Evolutionary conservation across 805 yeast genomes (phyloP), one percentile per base, ranked within the genome.

Genomic region (Candida verbasci): DNA sequence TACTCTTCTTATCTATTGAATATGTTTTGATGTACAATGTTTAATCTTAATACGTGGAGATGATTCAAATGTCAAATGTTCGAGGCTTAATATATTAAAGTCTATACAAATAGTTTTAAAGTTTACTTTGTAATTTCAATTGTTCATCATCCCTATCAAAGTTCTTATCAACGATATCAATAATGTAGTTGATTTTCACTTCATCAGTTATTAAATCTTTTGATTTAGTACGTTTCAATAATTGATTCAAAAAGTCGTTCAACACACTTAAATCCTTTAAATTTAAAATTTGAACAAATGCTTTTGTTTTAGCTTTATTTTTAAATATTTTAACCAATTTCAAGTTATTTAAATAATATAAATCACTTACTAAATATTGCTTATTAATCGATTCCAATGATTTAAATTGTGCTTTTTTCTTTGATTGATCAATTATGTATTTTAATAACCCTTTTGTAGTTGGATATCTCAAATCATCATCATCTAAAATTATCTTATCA

Each of bases 231-330:
- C 30, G 30, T 6, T 31, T 35, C 8, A 53, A 34, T n/a, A 58
- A 37, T 18, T 44, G 42, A 12, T 40, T 35, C 42, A 60, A 46
- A 34, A 62, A 63, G 21, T 36, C 38, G 20, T 40, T 36, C 17
- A 60, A 43, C 11, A 55, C 39, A 6, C 41, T 37, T 32, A 67
- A 49, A 45, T 65, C 68, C 17, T 47, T 45, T 2, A 37, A 39
- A 40, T 58, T 56, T 34, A 41, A 46, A 17, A 64, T 52, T 28
- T 53, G 49, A 17, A 67, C 71, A 44, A 50, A 65, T 6, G 72
- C 70, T 35, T 54, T 52, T 5, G 70, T 65, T 42, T 60, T 63
- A 7, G 68, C 50, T 48, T 65, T 64, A 46, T 67, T 66, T 47
- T 66, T 66, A 46, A 60, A 56, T 18, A 67, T 63, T 35, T 49